Evolutionary conservation across 2,329 filamentous ascomycete genomes (phyloP).

Genomic region (Curvularia verruculosa): DNA sequence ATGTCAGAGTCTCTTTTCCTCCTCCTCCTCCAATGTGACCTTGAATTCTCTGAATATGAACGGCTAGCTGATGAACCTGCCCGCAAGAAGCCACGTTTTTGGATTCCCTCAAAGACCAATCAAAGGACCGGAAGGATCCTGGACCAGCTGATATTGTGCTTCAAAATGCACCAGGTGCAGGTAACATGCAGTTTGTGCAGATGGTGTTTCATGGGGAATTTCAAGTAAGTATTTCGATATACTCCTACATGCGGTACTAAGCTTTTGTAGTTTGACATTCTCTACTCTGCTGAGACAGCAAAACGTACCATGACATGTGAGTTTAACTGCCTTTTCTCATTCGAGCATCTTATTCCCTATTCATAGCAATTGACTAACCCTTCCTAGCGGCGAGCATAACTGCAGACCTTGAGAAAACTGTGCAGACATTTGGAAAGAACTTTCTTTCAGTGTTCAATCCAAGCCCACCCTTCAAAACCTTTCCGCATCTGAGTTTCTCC

Average conservation of each 20-base stretch:
- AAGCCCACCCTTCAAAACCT: slow-evolving; percentile 74
- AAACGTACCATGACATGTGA: slow-evolving; percentile 57
- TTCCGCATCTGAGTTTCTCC: slow-evolving; percentile 76
- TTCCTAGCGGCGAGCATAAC: slow-evolving; percentile 64
- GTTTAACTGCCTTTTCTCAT: slow-evolving; percentile 17
- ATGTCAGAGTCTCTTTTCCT: not conserved
- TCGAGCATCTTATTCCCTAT: not conserved
- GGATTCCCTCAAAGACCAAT: slow-evolving; percentile 68
- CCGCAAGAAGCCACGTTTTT: slow-evolving; percentile 63
- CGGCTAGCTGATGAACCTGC: slow-evolving; percentile 29
- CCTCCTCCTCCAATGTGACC: too few relatives aligned
- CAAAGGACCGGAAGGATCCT: slow-evolving; percentile 17
- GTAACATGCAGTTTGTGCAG: slow-evolving; percentile 86
- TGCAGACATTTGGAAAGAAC: slow-evolving; percentile 70
- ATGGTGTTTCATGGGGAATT: slow-evolving; percentile 88
- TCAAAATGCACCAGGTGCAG: slow-evolving; percentile 67
- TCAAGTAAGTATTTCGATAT: slow-evolving; percentile 54
- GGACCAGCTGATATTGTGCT: slow-evolving; percentile 52
- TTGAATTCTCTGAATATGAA: not conserved
- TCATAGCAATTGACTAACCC: slow-evolving; percentile 14
- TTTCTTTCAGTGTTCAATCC: slow-evolving; percentile 74
- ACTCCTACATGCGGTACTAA: slow-evolving; percentile 1
- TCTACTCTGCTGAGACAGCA: slow-evolving; percentile 83
- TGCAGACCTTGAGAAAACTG: slow-evolving; percentile 67
- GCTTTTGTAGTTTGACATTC: slow-evolving; percentile 73